Base-by-base conservation (phyloP, 179 eudicot genomes). In the Spergularia azorica region DNA sequence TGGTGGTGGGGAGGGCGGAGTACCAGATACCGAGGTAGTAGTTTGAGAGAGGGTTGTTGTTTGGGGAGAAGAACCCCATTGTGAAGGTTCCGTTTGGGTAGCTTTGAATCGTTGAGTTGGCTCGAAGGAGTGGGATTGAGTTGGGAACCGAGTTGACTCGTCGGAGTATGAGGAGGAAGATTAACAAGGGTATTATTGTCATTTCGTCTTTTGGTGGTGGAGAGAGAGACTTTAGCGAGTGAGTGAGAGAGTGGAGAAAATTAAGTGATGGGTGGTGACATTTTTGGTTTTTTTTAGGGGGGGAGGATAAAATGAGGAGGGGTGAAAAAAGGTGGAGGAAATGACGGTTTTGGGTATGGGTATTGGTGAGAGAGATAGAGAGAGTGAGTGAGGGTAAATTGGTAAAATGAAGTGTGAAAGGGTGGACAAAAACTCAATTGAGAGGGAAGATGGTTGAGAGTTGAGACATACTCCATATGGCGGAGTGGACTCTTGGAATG, bases 1-100 rank as follows among this genome's bases (percentile, higher is more conserved):
- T 87, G 9, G 74, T 91, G 0, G 89, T 84, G 0, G 92, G 95
- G 59, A 93, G 86, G 3, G 89, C 81, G 15, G 90, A 76, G 79
- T 90, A 91, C 88, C 89, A 90, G 70, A 91, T 89, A 41, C 89
- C 95, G 7, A 93, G 80, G 76, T 91, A 91, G 79, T 84, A 79
- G 70, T 63, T 46, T 5, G 50, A 77, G 39, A 65, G 39, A 61
- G 46, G 61, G 54, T 84, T 66, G 16, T 79, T 73, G 68, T 81
- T 81, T 0, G 89, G 81, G 76, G 60, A 74, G 87, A 91, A 90
- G 71, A 90, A 90, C 0, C 92, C 91, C 10, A 91, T 81, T 56
- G 73, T 36, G 81, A 93, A 93, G 3, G 89, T 90, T 2, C 26
- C 51, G 79, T 86, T 87, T 1, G 81, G 86, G 39, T 20, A 4